Evolutionary conservation across 345 rosid genomes (phyloP).

Genomic region (Hypericum androsaemum): DNA sequence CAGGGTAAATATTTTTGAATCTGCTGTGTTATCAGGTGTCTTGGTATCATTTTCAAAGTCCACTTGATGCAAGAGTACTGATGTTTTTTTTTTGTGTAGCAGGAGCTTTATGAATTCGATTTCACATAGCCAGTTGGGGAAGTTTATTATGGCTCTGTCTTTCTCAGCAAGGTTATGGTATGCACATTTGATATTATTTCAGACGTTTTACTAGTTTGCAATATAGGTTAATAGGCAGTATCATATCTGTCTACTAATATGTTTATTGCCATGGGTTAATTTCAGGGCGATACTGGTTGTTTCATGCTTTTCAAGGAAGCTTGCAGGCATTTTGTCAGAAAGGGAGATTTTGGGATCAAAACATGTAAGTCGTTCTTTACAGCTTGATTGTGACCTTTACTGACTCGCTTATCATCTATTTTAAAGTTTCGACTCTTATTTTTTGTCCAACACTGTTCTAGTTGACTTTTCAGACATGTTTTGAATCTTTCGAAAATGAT

Average conservation of each 20-base stretch:
- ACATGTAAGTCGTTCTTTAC: constrained; percentile 41
- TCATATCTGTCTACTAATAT: constrained; percentile 12
- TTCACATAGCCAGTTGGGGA: constrained; percentile 40
- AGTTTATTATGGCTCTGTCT: constrained; percentile 50
- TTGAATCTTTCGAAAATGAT: constrained; percentile 22
- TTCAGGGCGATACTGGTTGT: constrained; percentile 67
- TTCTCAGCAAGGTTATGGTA: constrained; percentile 83
- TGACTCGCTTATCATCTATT: constrained; percentile 4
- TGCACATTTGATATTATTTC: constrained; percentile 10
- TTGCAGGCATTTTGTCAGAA: constrained; percentile 40
- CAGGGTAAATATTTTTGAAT: constrained; percentile 37
- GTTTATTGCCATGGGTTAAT: constrained; percentile 13
- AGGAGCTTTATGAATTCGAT: constrained; percentile 49
- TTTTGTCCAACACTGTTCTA: constrained; percentile 4
- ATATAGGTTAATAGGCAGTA: background rate
- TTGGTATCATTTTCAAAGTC: background rate
- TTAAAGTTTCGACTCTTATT: constrained; percentile 9
- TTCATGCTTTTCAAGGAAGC: constrained; percentile 54
- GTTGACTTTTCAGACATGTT: constrained; percentile 20
- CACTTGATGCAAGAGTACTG: background rate
- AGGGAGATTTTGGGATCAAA: constrained; percentile 54
- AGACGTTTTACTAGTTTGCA: constrained; percentile 1
- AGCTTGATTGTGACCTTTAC: constrained; percentile 2
- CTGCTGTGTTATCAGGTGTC: constrained; percentile 6
- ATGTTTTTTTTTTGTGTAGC: constrained; percentile 24